Percentiles rank a stretch among this genome's conserved stretches.
These are phyloP conservation scores for Schizosaccharomyces japonicus DNA, from an alignment of 805 yeast species.

Conservation along the genomic window DNA sequence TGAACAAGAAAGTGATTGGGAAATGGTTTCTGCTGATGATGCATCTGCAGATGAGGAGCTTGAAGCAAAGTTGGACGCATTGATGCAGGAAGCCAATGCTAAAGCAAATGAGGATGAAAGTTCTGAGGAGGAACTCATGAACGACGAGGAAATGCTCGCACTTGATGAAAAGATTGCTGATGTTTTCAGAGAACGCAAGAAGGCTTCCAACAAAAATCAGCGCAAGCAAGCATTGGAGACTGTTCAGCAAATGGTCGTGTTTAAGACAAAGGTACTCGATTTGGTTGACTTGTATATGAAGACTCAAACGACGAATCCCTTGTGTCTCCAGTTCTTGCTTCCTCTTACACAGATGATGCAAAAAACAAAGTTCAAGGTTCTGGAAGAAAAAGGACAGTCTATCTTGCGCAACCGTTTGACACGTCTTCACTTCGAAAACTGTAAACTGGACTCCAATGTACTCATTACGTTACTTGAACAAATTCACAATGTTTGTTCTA, in stretches of 20 bases:
- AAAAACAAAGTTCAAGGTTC: slow-evolving; percentile 24
- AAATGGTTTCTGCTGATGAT: background rate
- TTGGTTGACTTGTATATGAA: slow-evolving; percentile 41
- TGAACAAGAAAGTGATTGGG: slow-evolving; percentile 6
- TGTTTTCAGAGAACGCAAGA: slow-evolving; percentile 61
- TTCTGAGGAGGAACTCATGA: slow-evolving; percentile 56
- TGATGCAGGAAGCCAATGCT: slow-evolving; percentile 2
- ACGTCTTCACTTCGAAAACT: background rate
- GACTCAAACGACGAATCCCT: slow-evolving; percentile 19
- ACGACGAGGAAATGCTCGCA: slow-evolving; percentile 90
- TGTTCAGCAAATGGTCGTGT: slow-evolving; percentile 48
- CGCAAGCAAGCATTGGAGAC: slow-evolving; percentile 59
- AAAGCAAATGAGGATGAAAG: slow-evolving; percentile 2
- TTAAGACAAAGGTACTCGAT: slow-evolving; percentile 60
- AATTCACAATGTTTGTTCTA: background rate
- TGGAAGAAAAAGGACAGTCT: background rate
- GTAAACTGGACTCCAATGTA: background rate
- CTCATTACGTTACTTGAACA: background rate
- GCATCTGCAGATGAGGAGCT: slow-evolving; percentile 9
- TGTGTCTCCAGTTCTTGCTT: slow-evolving; percentile 22
- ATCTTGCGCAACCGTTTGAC: background rate
- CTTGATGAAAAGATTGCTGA: slow-evolving; percentile 61
- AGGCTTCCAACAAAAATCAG: slow-evolving; percentile 34
- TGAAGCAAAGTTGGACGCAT: slow-evolving; percentile 7
- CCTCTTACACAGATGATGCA: slow-evolving; percentile 40